Evolutionary conservation across 1,139 yeast species (phyloP).

Genomic region (Nematodospora anomalae): DNA sequence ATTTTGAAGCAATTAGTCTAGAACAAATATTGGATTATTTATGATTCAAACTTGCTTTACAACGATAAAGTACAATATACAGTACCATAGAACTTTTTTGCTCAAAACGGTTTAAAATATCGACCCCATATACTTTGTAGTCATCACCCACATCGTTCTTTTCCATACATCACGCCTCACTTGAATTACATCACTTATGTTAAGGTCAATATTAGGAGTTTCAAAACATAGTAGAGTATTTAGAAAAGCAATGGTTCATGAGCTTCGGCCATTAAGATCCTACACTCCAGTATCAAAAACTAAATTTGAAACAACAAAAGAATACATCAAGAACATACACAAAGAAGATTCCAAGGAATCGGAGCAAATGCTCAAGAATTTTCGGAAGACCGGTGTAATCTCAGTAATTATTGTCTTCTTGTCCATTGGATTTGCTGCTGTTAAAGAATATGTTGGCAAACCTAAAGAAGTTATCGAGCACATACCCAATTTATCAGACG

Average conservation of each 20-base stretch:
- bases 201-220: conserved; percentile 9
- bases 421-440: conserved; percentile 34
- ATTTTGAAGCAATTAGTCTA: conserved; percentile 25
- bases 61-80: no score
- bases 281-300: conserved; percentile 11
- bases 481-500: conserved; percentile 22
- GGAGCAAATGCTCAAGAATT: conserved; percentile 26
- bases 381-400: conserved; percentile 35
- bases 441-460: conserved; percentile 13
- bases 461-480: conserved; percentile 14
- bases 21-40: conserved; percentile 16
- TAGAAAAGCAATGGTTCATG: conserved; percentile 13
- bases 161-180: not conserved
- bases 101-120: no score
- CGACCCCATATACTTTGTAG: no score
- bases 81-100: not conserved
- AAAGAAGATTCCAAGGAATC: conserved; percentile 38
- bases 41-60: no score
- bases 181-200: no score
- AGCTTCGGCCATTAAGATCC: conserved; percentile 10
- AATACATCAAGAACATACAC: conserved; percentile 26
- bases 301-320: conserved; percentile 8
- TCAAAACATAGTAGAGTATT: conserved; percentile 14
- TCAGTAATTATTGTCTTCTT: conserved; percentile 36
- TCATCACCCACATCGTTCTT: not conserved